Percentiles rank a stretch among this genome's conserved stretches.
Conservation (phyloP, 129 eudicot species). For the Apium graveolens region DNA sequence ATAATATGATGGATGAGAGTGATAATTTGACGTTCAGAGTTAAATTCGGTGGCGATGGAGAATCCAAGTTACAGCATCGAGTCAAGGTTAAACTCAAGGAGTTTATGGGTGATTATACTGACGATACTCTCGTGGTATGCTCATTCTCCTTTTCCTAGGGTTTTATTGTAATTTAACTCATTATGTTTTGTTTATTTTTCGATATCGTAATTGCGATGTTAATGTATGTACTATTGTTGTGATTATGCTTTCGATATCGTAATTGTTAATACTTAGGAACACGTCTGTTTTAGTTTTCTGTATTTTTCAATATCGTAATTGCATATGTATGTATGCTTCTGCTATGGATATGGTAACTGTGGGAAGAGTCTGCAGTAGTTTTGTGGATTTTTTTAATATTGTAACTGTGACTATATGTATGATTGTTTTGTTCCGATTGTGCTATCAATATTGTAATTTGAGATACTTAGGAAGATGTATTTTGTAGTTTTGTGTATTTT, state of each 20-base stretch:
- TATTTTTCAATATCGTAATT: too few relatives aligned
- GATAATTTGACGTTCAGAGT: slow-evolving; percentile 61
- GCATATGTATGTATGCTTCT: too few relatives aligned
- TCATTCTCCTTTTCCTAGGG: background rate
- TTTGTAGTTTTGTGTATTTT: too few relatives aligned
- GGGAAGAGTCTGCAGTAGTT: background rate
- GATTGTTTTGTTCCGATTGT: too few relatives aligned
- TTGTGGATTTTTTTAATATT: too few relatives aligned
- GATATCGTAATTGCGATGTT: background rate
- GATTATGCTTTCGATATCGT: background rate
- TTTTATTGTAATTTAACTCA: background rate
- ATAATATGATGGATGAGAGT: background rate
- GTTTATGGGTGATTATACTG: slow-evolving; percentile 86
- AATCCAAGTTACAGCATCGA: slow-evolving; percentile 44
- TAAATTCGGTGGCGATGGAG: slow-evolving; percentile 59
- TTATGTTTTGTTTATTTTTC: background rate
- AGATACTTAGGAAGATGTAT: too few relatives aligned
- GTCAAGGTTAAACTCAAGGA: slow-evolving; percentile 75
- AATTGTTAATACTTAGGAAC: background rate
- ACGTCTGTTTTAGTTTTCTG: too few relatives aligned
- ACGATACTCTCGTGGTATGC: slow-evolving; percentile 88
- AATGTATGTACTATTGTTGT: background rate
- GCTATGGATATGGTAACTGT: background rate
- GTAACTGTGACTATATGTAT: too few relatives aligned
- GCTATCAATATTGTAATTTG: too few relatives aligned